Conservation (phyloP, 805 yeast genomes). For the Wickerhamomyces kurtzmanii region DNA sequence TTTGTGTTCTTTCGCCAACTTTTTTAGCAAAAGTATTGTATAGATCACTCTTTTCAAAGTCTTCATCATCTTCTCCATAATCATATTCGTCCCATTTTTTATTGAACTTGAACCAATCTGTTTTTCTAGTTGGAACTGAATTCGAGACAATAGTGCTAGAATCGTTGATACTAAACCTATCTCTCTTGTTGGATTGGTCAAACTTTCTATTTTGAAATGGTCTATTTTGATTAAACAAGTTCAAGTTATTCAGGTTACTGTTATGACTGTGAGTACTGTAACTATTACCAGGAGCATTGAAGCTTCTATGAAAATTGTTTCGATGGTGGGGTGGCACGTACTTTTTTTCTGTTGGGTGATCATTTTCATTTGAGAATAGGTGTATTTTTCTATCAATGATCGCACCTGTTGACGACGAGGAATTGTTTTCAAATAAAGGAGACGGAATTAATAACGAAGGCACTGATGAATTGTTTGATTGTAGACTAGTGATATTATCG, state of each 20-base stretch:
- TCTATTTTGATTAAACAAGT: constrained; percentile 1
- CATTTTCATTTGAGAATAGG: too few species aligned
- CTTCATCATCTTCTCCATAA: constrained; percentile 12
- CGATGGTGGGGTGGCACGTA: constrained; percentile 51
- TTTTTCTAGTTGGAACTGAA: constrained; percentile 25
- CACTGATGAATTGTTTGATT: constrained; percentile 16
- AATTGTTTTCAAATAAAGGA: neutral
- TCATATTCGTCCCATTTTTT: constrained; percentile 6
- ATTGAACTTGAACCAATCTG: constrained; percentile 19
- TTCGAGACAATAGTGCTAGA: constrained; percentile 14
- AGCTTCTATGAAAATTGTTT: constrained; percentile 17
- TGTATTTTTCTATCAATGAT: neutral
- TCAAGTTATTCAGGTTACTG: constrained; percentile 1
- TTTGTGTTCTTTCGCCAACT: constrained; percentile 9
- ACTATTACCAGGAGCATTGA: constrained; percentile 7
- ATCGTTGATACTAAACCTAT: constrained; percentile 7
- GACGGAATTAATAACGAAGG: constrained; percentile 12
- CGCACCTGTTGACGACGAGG: too few species aligned
- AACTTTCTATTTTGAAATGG: constrained; percentile 3
- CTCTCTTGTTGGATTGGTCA: constrained; percentile 4
- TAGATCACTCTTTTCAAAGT: constrained; percentile 11
- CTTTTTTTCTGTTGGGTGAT: too few species aligned
- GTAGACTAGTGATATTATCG: too few species aligned
- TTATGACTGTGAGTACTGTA: constrained; percentile 2
- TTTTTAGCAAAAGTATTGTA: constrained; percentile 12